Conservation (phyloP, 495 filamentous ascomycete species). For the Talaromyces proteolyticus region DNA sequence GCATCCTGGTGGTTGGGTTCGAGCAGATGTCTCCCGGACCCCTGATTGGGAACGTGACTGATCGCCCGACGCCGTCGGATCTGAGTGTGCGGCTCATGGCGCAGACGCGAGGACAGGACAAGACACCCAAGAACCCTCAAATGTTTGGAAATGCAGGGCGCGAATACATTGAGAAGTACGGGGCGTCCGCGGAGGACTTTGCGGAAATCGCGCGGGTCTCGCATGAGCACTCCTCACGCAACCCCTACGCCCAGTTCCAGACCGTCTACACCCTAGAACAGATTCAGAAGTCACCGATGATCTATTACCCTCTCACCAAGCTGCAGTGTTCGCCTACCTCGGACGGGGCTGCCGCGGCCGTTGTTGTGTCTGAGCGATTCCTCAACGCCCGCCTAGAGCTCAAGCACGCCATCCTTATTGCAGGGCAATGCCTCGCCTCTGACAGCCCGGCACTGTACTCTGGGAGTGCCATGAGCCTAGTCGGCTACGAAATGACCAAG, state of each 20-base stretch:
- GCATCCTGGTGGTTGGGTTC: conserved; percentile 76
- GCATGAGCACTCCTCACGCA: too few relatives aligned
- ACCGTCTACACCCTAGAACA: too few relatives aligned
- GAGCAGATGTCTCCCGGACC: conserved; percentile 82
- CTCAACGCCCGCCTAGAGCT: not conserved
- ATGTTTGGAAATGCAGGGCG: conserved; percentile 81
- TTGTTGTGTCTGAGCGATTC: not conserved
- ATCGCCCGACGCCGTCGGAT: conserved; percentile 42
- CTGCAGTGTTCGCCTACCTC: too few relatives aligned
- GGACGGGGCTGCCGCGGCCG: conserved; percentile 68
- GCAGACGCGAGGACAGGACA: too few relatives aligned
- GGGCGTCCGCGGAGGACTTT: conserved; percentile 68
- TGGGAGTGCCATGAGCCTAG: not conserved
- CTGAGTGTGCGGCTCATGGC: too few relatives aligned
- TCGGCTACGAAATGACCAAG: not conserved
- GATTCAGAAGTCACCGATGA: too few relatives aligned
- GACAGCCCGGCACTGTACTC: not conserved
- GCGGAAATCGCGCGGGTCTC: conserved; percentile 81
- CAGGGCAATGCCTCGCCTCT: not conserved
- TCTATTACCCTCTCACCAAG: too few relatives aligned
- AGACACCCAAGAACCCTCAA: conserved; percentile 76
- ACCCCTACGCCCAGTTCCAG: too few relatives aligned
- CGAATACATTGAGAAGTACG: conserved; percentile 84
- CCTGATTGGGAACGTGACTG: too few relatives aligned
- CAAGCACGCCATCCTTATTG: not conserved